Evolutionary conservation across 2,329 filamentous ascomycete species (phyloP), one percentile per base, ranked within the genome.

Genomic region (Alternaria brassicicola): DNA sequence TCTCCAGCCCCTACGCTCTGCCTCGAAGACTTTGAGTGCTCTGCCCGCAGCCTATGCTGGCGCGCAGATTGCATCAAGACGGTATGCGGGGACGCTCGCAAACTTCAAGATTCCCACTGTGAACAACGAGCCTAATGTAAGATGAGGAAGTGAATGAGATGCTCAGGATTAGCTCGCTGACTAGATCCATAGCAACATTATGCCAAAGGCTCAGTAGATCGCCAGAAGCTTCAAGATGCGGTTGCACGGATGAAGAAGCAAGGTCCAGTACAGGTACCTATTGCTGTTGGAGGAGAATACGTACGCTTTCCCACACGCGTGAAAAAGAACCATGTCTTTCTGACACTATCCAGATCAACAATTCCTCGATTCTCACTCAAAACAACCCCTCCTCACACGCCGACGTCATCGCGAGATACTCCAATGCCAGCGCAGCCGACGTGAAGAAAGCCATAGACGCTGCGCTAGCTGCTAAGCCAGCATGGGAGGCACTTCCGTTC

Each of bases 91-190:
- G 56, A 89, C 88, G 7, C 83, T 96, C 64, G 93, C 93, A 48
- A 85, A 87, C 61, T 98, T 97, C 85, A 94, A 92, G 82, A 86
- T 93, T 50, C 95, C 95, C 48, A 88, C 88, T 63, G 87, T 97
- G 69, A 83, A 86, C 75, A 99, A 99, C 76, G 95, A 99, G 82
- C 92, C 92, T n/a, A 99, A 97, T 77, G 93, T 97, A 79, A 78
- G 91, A 7, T 2, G 6, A 19, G 28, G 35, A 15, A 3, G 4
- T 0, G n/a, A 1, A 38, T 3, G n/a, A 6, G 7, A 23, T 30
- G 0, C 3, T 9, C 12, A 4, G 12, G 10, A 13, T 12, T n/a
- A 35, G 6, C n/a, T 9, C 15, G 38, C 57, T 70, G 21, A 70
- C 6, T n/a, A n/a, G 4, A 12, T 4, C 2, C 55, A 55, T 69